Base-by-base conservation (phyloP, 805 yeast genomes). In the Debaryomyces maramus region DNA sequence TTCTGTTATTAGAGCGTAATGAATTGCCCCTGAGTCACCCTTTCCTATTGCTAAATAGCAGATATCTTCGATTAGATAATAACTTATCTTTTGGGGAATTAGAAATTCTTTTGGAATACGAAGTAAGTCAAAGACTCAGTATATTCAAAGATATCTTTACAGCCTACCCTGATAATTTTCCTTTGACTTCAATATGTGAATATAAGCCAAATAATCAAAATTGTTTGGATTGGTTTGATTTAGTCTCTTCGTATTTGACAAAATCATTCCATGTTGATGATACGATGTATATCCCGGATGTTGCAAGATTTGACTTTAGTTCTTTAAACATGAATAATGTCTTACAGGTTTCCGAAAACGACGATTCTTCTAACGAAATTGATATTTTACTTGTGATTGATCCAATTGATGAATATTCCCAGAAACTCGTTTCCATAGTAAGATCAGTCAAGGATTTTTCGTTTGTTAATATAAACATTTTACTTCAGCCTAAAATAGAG, bases 321-420 rank as follows among this genome's bases (percentile, higher is more conserved):
- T 52, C 61, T 4, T 49, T 68, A 38, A 55, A 59, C 21, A 44
- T 44, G 30, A 47, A 55, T 6, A 60, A 64, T 40, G 46, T 67
- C 1, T 43, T 67, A 22, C 56, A 50, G 24, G 39, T 65, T 9
- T 32, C 45, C 0, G 52, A 49, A 7, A 45, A 50, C 44, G 43
- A 47, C 6, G 47, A 47, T 1, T 43, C 48, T 0, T 40, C 54
- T 2, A 69, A 74, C 22, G 58, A 62, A 13, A 55, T 88, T 15
- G 84, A 84, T 44, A 52, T 89, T 4, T 59, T 77, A 4, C 65
- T 85, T 0, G 60, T 85, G 1, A 52, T 87, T 28, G 89, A 93
- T 56, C 97, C 98, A 1, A 59, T 80, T 2, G 75, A 77, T 43
- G 90, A 85, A 48, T 51, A 65, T 11, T 75, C 95, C 0, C 98